Percentiles rank a stretch among this genome's conserved stretches.
phyloP scores from a whole-genome alignment of 495 filamentous ascomycete species.

The Rhypophila decipiens region DNA sequence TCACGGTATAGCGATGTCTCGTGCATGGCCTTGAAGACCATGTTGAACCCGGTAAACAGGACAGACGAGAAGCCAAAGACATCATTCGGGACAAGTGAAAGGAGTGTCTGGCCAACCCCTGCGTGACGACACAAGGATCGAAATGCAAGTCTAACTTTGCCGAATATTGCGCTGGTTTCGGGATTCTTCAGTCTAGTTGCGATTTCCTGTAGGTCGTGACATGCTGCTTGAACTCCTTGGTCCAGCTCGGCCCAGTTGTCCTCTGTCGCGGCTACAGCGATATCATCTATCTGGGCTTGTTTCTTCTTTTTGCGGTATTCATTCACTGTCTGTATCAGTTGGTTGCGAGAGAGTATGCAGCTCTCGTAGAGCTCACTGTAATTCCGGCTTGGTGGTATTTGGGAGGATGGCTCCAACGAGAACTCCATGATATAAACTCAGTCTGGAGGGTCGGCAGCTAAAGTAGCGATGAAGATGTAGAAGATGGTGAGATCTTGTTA shows the following conservation, averaged over 20 bases:
- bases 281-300: background rate
- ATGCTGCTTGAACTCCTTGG: background rate
- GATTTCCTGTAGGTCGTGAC: conserved; percentile 3
- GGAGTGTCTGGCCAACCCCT: conserved; percentile 1
- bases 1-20: background rate
- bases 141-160: conserved; percentile 3
- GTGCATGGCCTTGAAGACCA: conserved; percentile 11
- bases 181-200: background rate
- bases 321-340: background rate
- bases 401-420: no score
- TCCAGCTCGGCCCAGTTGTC: conserved; percentile 3
- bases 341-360: background rate
- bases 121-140: conserved; percentile 5
- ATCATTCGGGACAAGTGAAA: conserved; percentile 8
- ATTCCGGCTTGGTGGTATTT: no score
- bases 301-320: conserved; percentile 1
- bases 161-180: background rate
- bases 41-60: conserved; percentile 14
- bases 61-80: conserved; percentile 4
- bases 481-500: no score
- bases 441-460: no score
- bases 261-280: no score
- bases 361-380: conserved; percentile 2
- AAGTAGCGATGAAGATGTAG: no score
- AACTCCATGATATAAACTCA: no score